Evolutionary conservation across 2,329 filamentous ascomycete species (phyloP).

Genomic region (Raffaelea ambrosiae): DNA sequence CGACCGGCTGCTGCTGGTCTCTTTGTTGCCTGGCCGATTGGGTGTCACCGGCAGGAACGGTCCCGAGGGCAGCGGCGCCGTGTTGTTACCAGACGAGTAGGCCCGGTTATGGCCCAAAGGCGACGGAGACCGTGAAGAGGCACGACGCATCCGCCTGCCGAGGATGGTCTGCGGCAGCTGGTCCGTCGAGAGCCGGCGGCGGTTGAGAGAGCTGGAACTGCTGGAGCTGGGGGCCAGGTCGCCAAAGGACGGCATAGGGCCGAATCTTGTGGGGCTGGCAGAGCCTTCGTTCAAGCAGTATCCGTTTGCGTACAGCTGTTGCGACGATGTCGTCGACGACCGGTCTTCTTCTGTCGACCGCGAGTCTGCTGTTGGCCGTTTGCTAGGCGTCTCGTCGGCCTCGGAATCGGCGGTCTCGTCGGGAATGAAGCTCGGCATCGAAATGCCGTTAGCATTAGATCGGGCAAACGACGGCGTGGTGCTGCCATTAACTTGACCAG

Average conservation of each 20-base stretch:
- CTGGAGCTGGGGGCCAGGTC: conserved; percentile 28
- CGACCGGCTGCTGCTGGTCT: conserved; percentile 15
- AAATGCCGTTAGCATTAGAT: conserved; percentile 37
- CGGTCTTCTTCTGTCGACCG: conserved; percentile 36
- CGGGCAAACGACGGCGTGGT: conserved; percentile 25
- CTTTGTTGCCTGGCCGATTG: conserved; percentile 17
- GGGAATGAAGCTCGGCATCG: conserved; percentile 47
- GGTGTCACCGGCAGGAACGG: conserved; percentile 24
- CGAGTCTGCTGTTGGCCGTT: conserved; percentile 31
- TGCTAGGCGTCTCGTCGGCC: conserved; percentile 33
- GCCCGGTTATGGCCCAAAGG: conserved; percentile 42
- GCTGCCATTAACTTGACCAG: conserved; percentile 18
- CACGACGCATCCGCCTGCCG: conserved; percentile 42
- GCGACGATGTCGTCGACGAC: conserved; percentile 17
- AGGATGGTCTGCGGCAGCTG: conserved; percentile 45
- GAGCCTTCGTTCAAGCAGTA: conserved; percentile 26
- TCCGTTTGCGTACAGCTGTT: conserved; percentile 18
- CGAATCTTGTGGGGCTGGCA: conserved; percentile 17
- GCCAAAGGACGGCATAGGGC: conserved; percentile 33
- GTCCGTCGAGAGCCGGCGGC: conserved; percentile 43
- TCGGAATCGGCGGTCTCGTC: conserved; percentile 40
- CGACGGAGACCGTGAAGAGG: conserved; percentile 46
- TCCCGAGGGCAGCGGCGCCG: conserved; percentile 29
- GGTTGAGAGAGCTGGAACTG: conserved; percentile 7
- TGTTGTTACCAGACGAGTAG: conserved; percentile 30